phyloP scores from a whole-genome alignment of 768 basidiomycete species.

The Lentinula edodes region DNA sequence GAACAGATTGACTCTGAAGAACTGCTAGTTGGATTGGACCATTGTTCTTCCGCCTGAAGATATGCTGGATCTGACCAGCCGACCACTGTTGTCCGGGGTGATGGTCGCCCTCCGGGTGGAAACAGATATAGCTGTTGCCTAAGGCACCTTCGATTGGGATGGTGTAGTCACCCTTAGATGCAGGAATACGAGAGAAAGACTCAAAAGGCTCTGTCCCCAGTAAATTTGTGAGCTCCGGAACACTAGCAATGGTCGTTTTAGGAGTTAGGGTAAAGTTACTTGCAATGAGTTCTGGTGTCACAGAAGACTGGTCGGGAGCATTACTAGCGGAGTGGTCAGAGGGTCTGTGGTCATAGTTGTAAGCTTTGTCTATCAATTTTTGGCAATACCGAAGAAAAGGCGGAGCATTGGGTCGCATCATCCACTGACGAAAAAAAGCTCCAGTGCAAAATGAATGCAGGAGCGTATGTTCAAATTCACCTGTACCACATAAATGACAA shows the following conservation, averaged over 20 bases:
- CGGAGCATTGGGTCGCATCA: conserved; percentile 8
- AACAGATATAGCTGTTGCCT: conserved; percentile 6
- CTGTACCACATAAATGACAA: not conserved
- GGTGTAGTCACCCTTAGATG: not conserved
- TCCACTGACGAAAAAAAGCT: conserved; percentile 9
- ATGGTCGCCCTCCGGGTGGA: not conserved
- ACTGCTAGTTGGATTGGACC: not conserved
- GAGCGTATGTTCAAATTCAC: conserved; percentile 9
- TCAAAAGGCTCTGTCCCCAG: not conserved
- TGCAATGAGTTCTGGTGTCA: too few relatives aligned
- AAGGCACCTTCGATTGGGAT: not conserved
- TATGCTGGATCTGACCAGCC: conserved; percentile 4
- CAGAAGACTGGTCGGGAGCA: not conserved
- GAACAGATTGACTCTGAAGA: not conserved
- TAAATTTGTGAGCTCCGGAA: not conserved
- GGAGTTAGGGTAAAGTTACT: too few relatives aligned
- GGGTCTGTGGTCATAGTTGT: not conserved
- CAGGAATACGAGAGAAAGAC: not conserved
- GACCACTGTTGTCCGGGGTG: not conserved
- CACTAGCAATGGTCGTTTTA: not conserved
- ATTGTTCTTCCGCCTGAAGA: not conserved
- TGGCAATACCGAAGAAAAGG: conserved; percentile 8
- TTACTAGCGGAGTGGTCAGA: not conserved
- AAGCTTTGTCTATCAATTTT: conserved; percentile 11
- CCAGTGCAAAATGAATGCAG: conserved; percentile 12